These are phyloP conservation scores for Neurospora sublineolata DNA, from an alignment of 495 filamentous ascomycete species.

Conservation along the genomic window DNA sequence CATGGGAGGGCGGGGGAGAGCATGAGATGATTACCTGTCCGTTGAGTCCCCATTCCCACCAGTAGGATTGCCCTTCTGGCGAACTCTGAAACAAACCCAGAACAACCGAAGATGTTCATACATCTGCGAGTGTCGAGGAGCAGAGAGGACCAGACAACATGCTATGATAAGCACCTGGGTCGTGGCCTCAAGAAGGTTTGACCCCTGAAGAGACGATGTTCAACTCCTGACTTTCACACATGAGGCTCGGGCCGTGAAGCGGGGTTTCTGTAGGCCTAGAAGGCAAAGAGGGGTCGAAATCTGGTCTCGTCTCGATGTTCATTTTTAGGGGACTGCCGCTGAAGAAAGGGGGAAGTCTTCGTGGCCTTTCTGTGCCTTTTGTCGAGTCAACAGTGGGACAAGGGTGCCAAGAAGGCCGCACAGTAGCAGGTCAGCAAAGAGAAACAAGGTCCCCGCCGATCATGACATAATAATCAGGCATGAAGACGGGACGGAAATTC, in stretches of 20 bases:
- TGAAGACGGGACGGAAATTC: background rate
- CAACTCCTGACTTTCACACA: background rate
- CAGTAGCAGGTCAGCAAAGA: background rate
- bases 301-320: background rate
- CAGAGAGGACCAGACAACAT: background rate
- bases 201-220: background rate
- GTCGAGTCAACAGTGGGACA: background rate
- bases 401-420: background rate
- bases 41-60: background rate
- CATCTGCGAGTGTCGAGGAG: background rate
- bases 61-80: background rate
- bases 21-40: background rate
- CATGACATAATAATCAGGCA: slow-evolving; percentile 8
- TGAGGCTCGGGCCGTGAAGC: background rate
- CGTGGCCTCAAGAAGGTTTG: background rate
- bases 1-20: background rate
- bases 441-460: slow-evolving; percentile 2
- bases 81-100: background rate
- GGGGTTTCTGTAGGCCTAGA: background rate
- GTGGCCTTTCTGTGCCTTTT: background rate
- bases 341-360: background rate
- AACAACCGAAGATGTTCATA: background rate
- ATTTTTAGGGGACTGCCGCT: background rate
- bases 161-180: background rate
- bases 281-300: background rate